Conservation (phyloP, 768 basidiomycete species). For the Hygrocybe punicea region DNA sequence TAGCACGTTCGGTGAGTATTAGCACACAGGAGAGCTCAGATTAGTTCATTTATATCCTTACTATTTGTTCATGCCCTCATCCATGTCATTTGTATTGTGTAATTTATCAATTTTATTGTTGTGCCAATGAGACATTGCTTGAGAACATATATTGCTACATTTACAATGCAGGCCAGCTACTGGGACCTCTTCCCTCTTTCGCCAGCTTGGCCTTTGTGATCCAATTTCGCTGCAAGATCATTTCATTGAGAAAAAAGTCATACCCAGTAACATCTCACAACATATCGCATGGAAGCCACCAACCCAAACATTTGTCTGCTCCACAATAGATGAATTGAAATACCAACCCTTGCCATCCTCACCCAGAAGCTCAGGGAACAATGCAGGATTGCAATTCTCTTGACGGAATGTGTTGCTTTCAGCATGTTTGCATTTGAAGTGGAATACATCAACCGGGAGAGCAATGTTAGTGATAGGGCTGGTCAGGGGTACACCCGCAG, state of each 20-base stretch:
- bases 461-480: too few species aligned
- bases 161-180: background rate
- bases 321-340: constrained; percentile 42
- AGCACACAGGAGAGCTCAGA: too few species aligned
- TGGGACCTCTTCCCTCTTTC: background rate
- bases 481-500: too few species aligned
- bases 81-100: too few species aligned
- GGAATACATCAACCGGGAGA: constrained; percentile 37
- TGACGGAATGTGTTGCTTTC: constrained; percentile 23
- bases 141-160: background rate
- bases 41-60: too few species aligned
- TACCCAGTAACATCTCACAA: constrained; percentile 31
- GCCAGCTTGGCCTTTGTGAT: background rate
- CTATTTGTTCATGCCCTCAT: too few species aligned
- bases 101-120: too few species aligned
- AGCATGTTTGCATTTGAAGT: constrained; percentile 36
- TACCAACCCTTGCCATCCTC: constrained; percentile 31
- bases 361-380: constrained; percentile 33
- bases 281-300: constrained; percentile 34
- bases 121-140: too few species aligned
- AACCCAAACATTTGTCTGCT: constrained; percentile 45
- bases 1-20: too few species aligned
- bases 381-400: constrained; percentile 31
- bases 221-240: constrained; percentile 23
- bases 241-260: constrained; percentile 38